These are phyloP conservation scores for Trichomonascaceae sp. DNA, from an alignment of 1,139 yeast genomes.

Conservation along the genomic window DNA sequence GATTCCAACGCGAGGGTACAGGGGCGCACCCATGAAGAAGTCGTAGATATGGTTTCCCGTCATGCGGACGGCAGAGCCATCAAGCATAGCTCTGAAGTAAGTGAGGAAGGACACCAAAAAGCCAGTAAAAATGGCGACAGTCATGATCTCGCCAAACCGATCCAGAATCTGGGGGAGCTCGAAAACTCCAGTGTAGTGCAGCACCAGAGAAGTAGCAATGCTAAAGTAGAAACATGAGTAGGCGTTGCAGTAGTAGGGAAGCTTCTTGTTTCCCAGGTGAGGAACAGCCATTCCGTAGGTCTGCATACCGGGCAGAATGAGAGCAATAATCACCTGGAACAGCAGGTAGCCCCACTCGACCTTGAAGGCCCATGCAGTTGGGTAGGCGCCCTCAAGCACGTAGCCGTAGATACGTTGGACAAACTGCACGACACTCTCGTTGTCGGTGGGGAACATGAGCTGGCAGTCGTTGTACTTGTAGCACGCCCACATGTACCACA, in stretches of 20 bases:
- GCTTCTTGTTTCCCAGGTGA: slow-evolving; percentile 64
- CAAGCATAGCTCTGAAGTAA: slow-evolving; percentile 40
- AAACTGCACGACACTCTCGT: slow-evolving; percentile 49
- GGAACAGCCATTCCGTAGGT: slow-evolving; percentile 86
- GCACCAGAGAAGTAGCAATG: slow-evolving; percentile 39
- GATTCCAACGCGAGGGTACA: slow-evolving; percentile 89
- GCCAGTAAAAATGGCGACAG: slow-evolving; percentile 76
- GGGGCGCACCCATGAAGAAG: slow-evolving; percentile 92
- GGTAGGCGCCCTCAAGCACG: slow-evolving; percentile 49
- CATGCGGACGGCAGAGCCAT: slow-evolving; percentile 58
- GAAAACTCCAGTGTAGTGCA: slow-evolving; percentile 67
- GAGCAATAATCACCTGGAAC: slow-evolving; percentile 64
- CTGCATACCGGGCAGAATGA: slow-evolving; percentile 89
- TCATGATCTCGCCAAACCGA: slow-evolving; percentile 82
- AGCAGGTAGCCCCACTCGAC: slow-evolving; percentile 58
- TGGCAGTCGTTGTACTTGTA: slow-evolving; percentile 66
- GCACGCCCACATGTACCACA: slow-evolving; percentile 96
- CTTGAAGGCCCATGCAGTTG: slow-evolving; percentile 52
- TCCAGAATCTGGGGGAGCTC: slow-evolving; percentile 62
- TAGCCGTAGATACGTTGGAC: slow-evolving; percentile 32
- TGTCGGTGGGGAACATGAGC: slow-evolving; percentile 54
- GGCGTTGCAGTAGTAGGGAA: slow-evolving; percentile 91
- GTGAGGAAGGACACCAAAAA: slow-evolving; percentile 53
- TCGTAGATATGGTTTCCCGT: slow-evolving; percentile 86
- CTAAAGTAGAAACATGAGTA: slow-evolving; percentile 69